A percentile compares a stretch with the other conserved stretches of the same genome.
These are phyloP conservation scores for Aspergillus panamensis DNA, from an alignment of 495 filamentous ascomycete genomes.

Conservation along the genomic window DNA sequence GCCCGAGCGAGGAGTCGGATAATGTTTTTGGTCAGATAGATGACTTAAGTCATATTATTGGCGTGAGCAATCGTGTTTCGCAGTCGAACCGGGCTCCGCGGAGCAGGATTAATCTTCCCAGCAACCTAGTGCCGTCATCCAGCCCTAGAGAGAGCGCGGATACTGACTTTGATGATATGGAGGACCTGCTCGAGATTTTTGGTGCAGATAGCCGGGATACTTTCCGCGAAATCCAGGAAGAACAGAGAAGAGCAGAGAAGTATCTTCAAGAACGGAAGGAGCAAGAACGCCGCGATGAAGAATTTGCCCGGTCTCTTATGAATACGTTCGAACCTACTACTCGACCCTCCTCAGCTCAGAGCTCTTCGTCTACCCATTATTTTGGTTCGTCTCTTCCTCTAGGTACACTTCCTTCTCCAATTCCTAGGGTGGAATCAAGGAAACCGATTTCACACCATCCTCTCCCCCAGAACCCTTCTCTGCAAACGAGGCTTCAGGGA, in stretches of 20 bases:
- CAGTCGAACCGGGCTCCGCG: slow-evolving; percentile 1
- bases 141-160: neutral
- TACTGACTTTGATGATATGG: slow-evolving; percentile 10
- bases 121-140: neutral
- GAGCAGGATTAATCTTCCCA: neutral
- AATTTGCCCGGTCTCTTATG: slow-evolving; percentile 44
- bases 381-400: slow-evolving; percentile 6
- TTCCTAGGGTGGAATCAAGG: neutral
- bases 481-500: neutral
- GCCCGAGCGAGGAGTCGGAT: neutral
- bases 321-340: slow-evolving; percentile 14
- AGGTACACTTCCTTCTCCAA: neutral
- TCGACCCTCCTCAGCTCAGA: slow-evolving; percentile 12
- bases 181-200: slow-evolving; percentile 22
- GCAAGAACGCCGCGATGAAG: slow-evolving; percentile 46
- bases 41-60: neutral
- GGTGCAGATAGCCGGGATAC: slow-evolving; percentile 29
- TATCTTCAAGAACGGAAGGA: slow-evolving; percentile 30
- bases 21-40: neutral
- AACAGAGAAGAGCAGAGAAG: slow-evolving; percentile 37
- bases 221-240: slow-evolving; percentile 34
- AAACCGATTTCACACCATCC: neutral
- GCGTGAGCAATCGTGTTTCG: neutral
- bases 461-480: neutral
- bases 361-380: slow-evolving; percentile 8